phyloP scores from a whole-genome alignment of 2,329 filamentous ascomycete genomes.

The Fusarium gaditjirri region DNA sequence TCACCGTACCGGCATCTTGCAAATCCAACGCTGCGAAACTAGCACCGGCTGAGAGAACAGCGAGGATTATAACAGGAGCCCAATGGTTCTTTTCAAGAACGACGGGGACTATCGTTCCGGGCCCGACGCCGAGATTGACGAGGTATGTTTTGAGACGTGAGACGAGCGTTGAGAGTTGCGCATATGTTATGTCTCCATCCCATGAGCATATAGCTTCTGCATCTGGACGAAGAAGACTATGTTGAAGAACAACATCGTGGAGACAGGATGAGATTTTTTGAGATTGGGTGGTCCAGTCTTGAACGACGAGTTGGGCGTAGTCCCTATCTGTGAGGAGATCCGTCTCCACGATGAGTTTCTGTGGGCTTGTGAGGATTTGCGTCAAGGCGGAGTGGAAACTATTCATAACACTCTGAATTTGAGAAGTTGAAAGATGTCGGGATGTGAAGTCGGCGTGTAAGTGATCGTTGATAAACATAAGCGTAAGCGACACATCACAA shows the following conservation, averaged over 20 bases:
- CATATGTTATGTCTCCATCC: slow-evolving; percentile 58
- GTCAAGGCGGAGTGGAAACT: slow-evolving; percentile 65
- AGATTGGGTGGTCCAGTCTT: slow-evolving; percentile 57
- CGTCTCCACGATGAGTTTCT: slow-evolving; percentile 55
- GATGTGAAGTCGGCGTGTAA: slow-evolving; percentile 59
- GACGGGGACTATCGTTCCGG: slow-evolving; percentile 70
- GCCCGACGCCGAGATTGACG: slow-evolving; percentile 59
- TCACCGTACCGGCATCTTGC: slow-evolving; percentile 55
- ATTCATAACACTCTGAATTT: slow-evolving; percentile 60
- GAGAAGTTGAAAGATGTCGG: slow-evolving; percentile 54
- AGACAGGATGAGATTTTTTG: slow-evolving; percentile 55
- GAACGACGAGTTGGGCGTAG: slow-evolving; percentile 63
- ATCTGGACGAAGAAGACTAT: slow-evolving; percentile 53
- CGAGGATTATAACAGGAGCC: slow-evolving; percentile 76
- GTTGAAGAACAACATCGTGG: slow-evolving; percentile 57
- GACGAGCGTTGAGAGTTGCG: slow-evolving; percentile 52
- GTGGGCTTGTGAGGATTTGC: slow-evolving; percentile 56
- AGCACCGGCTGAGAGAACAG: slow-evolving; percentile 69
- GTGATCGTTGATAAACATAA: slow-evolving; percentile 54
- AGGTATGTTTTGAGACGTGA: slow-evolving; percentile 58
- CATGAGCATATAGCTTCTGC: slow-evolving; percentile 56
- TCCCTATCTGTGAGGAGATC: slow-evolving; percentile 67
- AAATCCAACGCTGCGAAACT: slow-evolving; percentile 62
- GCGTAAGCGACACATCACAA: slow-evolving; percentile 59
- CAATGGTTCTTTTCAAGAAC: slow-evolving; percentile 76